Base-by-base conservation (phyloP, 2,329 filamentous ascomycete species). In the Dactylellina sp. region DNA sequence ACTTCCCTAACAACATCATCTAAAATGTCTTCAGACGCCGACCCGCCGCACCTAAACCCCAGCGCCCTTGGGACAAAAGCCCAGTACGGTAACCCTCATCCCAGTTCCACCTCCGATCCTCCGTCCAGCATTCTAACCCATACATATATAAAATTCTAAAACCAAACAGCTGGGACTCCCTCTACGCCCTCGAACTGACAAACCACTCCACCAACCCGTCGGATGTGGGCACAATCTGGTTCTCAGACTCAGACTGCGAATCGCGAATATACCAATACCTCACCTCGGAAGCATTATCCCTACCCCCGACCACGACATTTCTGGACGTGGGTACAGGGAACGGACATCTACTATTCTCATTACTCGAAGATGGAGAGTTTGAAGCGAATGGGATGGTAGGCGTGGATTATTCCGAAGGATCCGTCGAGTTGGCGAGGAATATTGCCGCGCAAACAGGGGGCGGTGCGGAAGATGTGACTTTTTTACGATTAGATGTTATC, bases 251-350 rank as follows among this genome's bases (percentile, higher is more conserved):
- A 32, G 88, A 90, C 79, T 95, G 95, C 75, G 92, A 97, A 79
- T 85, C 89, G 75, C 93, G 93, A 79, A 88, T 96, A 71, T 82
- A 96, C 22, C 81, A 83, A 7, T 93, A 90, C 80, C 86, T 96
- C 6, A 83, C 83, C 2, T 82, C 83, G 2, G 81, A 83, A 12
- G 81, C 81, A 0, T 82, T 84, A 25, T 46, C 76, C 0, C 55
- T 75, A 1, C 62, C 77, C 2, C 55, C 78, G 3, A 78, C 81
- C n/a, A 84, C 87, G 9, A 82, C 86, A 1, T 89, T 97, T 72
- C 84, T 98, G 0, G 95, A 99, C 80, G 85, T 99, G 0, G 95
- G 95, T 18, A 97, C 93, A 9, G 95, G 95, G 0, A 99, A 99
- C 82, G 95, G 94, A 1, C 92, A 93, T 78, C 86, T 98, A 79